phyloP scores from a whole-genome alignment of 805 yeast genomes.

The Metschnikowia lachancei region DNA sequence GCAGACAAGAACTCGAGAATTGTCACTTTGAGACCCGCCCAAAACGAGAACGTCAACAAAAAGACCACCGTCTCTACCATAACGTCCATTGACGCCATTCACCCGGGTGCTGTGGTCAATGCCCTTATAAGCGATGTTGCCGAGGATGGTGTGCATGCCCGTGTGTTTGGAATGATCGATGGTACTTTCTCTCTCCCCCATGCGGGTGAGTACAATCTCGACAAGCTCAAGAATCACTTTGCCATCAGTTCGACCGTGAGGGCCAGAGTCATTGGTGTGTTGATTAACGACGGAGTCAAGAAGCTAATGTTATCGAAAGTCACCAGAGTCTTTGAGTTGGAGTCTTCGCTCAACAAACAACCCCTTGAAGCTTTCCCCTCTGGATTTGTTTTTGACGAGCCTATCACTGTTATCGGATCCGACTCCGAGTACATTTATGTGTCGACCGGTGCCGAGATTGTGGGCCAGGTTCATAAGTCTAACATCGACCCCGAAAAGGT shows the following conservation, averaged over 20 bases:
- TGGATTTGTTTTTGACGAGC: slow-evolving; percentile 64
- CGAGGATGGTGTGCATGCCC: slow-evolving; percentile 64
- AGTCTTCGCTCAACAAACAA: slow-evolving; percentile 18
- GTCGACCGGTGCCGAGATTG: slow-evolving; percentile 49
- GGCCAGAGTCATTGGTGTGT: slow-evolving; percentile 67
- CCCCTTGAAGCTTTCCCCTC: slow-evolving; percentile 65
- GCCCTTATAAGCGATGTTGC: slow-evolving; percentile 62
- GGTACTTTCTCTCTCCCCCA: slow-evolving; percentile 73
- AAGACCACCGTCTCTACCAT: slow-evolving; percentile 48
- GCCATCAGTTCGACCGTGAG: slow-evolving; percentile 65
- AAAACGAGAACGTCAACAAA: slow-evolving; percentile 46
- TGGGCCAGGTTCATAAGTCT: slow-evolving; percentile 80
- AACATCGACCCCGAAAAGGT: slow-evolving; percentile 52
- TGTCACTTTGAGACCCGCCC: slow-evolving; percentile 51
- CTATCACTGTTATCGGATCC: slow-evolving; percentile 57
- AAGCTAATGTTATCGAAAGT: slow-evolving; percentile 62
- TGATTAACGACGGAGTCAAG: slow-evolving; percentile 48
- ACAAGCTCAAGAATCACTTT: slow-evolving; percentile 57
- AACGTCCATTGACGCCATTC: slow-evolving; percentile 72
- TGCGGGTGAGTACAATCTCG: slow-evolving; percentile 44
- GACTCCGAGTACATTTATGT: slow-evolving; percentile 58
- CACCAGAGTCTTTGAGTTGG: slow-evolving; percentile 50
- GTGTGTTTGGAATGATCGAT: slow-evolving; percentile 69
- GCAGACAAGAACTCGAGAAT: slow-evolving; percentile 50
- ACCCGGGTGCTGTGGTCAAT: slow-evolving; percentile 83